phyloP scores from a whole-genome alignment of 2,329 filamentous ascomycete species.

The Fusarium keratoplasticum region DNA sequence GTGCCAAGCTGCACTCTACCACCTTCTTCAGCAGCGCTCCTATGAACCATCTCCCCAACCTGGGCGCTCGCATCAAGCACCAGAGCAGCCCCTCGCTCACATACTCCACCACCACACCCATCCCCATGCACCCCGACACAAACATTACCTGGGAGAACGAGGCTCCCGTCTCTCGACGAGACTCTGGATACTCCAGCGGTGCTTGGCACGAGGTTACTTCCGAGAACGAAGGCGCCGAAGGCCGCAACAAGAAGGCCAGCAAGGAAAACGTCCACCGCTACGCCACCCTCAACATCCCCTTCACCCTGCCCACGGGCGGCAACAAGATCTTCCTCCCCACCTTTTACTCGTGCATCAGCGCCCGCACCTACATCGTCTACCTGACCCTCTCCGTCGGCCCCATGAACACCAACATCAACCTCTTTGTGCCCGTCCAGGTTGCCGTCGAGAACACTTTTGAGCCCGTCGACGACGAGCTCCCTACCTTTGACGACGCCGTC shows the following conservation, averaged over 20 bases:
- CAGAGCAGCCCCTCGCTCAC: conserved; percentile 56
- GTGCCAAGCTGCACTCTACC: conserved; percentile 63
- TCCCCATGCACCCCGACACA: conserved; percentile 53
- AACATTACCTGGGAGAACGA: conserved; percentile 57
- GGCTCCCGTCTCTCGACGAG: conserved; percentile 53
- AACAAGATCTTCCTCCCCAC: conserved; percentile 66
- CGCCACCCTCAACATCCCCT: conserved; percentile 59
- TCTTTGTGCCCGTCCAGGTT: conserved; percentile 64
- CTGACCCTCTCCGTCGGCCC: conserved; percentile 58
- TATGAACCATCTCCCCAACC: conserved; percentile 61
- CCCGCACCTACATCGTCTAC: conserved; percentile 65
- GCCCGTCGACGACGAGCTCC: conserved; percentile 51
- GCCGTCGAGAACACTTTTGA: conserved; percentile 55
- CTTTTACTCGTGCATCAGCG: conserved; percentile 69
- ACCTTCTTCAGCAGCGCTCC: conserved; percentile 64
- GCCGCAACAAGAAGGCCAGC: conserved; percentile 42
- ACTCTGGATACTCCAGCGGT: conserved; percentile 64
- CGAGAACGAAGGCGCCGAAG: conserved; percentile 48
- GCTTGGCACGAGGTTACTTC: conserved; percentile 52
- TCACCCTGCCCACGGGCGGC: conserved; percentile 59
- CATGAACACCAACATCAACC: conserved; percentile 56
- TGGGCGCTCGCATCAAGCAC: conserved; percentile 58
- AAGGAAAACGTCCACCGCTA: conserved; percentile 54
- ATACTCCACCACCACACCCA: conserved; percentile 59
- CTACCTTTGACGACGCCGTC: conserved; percentile 63